Evolutionary conservation across 176 grass and related monocot genomes (phyloP).

Genomic region (Alloteropsis semialata): DNA sequence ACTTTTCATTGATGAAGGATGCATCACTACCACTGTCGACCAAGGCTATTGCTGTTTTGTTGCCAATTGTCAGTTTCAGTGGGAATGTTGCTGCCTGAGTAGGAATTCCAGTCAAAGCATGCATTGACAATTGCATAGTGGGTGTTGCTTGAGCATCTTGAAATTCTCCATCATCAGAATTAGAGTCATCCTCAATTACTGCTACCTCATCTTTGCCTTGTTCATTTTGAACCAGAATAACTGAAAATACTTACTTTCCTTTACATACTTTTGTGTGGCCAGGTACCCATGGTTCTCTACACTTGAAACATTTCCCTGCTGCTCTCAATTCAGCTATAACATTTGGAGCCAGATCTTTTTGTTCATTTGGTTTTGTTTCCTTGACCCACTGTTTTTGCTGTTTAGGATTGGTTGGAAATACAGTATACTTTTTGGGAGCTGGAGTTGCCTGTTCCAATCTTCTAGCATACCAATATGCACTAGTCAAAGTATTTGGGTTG

Average conservation of each 20-base stretch:
- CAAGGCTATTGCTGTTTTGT: background rate
- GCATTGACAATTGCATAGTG: accelerated
- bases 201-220: background rate
- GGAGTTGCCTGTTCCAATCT: background rate
- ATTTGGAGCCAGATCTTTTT: background rate
- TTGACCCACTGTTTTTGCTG: too few relatives aligned
- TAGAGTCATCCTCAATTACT: background rate
- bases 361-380: too few relatives aligned
- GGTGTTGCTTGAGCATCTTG: too few relatives aligned
- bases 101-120: background rate
- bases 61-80: background rate
- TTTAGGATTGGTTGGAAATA: accelerated
- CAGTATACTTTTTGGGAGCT: background rate
- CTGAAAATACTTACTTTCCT: background rate
- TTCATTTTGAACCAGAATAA: background rate
- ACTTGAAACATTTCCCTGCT: background rate
- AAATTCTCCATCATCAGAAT: too few relatives aligned
- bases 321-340: background rate
- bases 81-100: background rate
- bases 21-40: background rate
- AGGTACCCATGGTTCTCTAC: background rate
- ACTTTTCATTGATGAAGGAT: background rate
- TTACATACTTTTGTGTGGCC: background rate
- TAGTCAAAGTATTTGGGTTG: background rate
- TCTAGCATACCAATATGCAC: background rate